Evolutionary conservation across 2,329 filamentous ascomycete species (phyloP), one percentile per base, ranked within the genome.

Genomic region (Ceratocystis papillata): DNA sequence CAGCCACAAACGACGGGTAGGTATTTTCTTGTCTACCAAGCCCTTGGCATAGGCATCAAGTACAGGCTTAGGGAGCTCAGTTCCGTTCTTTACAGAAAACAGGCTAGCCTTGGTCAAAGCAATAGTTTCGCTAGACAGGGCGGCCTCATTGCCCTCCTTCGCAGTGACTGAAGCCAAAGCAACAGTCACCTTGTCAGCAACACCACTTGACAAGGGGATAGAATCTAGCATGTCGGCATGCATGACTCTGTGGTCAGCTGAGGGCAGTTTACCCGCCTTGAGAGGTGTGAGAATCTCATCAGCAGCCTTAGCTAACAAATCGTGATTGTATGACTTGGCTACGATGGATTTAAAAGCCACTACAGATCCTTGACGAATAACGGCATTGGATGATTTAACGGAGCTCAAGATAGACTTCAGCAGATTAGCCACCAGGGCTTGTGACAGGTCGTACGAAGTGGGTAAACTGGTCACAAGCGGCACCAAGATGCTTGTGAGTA

Each of bases 61-160:
- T 1, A 87, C 80, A 3, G 84, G 74, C 70, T 88, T 88, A 10
- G 88, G 84, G 17, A 91, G 73, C 45, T 85, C 80, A 1, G 80
- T 75, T 28, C 79, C 82, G 33, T 83, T 79, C n/a, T 80, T 75
- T 17, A 96, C 73, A 46, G 88, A 79, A 71, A 82, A 83, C 10
- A 78, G 76, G 44, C 87, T 77, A 71, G 89, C 87, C 68, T 82
- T 82, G 64, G 84, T 81, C 65, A 97, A 79, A 3, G 89, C 83
- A 44, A 81, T 80, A 5, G 91, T 85, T 74, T 96, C 90, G 8
- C 89, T 86, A 53, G 83, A 81, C 30, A 96, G 78, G 53, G 92
- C 92, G 45, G 81, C 78, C 74, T 99, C 94, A 71, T 95, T 97
- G 6, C 91, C 86, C 76, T 99, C 94, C 72, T 96, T 96, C 5